Evolutionary conservation across 768 basidiomycete species (phyloP), one percentile per base, ranked within the genome.

Genomic region (Termitomyces sp.): DNA sequence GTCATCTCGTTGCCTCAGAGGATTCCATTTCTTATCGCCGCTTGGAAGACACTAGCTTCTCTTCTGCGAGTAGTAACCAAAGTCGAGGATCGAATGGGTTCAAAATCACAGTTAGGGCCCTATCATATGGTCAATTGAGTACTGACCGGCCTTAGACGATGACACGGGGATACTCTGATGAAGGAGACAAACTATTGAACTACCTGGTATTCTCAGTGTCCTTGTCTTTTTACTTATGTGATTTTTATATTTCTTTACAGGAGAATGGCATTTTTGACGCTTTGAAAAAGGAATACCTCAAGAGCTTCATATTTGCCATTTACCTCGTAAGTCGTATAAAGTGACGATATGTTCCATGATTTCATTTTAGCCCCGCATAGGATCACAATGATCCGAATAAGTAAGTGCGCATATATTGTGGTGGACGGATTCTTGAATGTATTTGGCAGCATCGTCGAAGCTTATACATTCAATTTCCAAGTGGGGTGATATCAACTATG

Each of bases 261-360:
- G 93, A 95, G 72, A 76, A 84, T 58, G 93, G 93, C 0, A 91
- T 94, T 45, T 93, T 91, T 62, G 89, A 95, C 60, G 93, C 93
- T 0, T 73, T 95, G 36, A 82, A 91, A 67, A 92, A 88, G 67
- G 87, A 86, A 63, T 95, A 93, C 72, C 81, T 95, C 48, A 85
- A 83, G 50, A 91, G 88, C 65, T 92, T 93, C 70, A 87, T 93
- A 54, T 91, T 94, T 63, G 92, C 87, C 6, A 82, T 94, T 54
- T 94, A 92, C 67, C 73, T 94, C 59, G 93, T 93, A 57, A 59
- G 82, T 72, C 36, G 27, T 56, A 46, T 33, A 45, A 20, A 36
- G 22, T 34, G 27, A 42, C 3, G 6, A 48, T 45, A 39, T 22
- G 20, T 30, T 9, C 11, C 13, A n/a, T 22, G 48, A 16, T 56